phyloP scores from a whole-genome alignment of 441 rosid species.

The Adansonia rubrostipa region DNA sequence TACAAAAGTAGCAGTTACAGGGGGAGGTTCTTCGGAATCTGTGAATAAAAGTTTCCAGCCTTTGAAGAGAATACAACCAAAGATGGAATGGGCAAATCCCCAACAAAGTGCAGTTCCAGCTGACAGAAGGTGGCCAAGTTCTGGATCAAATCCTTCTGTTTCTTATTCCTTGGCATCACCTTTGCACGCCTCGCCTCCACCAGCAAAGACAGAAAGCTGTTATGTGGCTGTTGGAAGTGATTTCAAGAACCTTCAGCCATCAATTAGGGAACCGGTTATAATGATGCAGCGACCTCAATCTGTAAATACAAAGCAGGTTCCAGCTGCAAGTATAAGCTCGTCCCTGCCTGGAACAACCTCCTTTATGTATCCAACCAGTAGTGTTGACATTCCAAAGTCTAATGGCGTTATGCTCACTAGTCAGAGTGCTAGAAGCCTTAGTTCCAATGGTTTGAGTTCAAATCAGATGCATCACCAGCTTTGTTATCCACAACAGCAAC shows the following conservation, averaged over 20 bases:
- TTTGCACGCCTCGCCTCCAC: constrained; percentile 55
- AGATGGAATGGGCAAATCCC: constrained; percentile 72
- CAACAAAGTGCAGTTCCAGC: constrained; percentile 49
- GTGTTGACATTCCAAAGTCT: constrained; percentile 57
- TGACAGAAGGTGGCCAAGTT: constrained; percentile 64
- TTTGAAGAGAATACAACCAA: constrained; percentile 59
- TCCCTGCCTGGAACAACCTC: constrained; percentile 59
- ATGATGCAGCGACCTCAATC: constrained; percentile 80
- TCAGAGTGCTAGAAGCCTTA: constrained; percentile 54
- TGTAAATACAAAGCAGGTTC: constrained; percentile 51
- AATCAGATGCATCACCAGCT: constrained; percentile 63
- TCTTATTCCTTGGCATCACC: constrained; percentile 63
- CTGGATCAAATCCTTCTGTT: constrained; percentile 54
- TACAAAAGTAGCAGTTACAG: constrained; percentile 47
- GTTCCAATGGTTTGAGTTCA: constrained; percentile 45
- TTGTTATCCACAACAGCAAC: constrained; percentile 63
- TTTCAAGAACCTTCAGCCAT: constrained; percentile 52
- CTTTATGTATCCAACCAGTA: constrained; percentile 54
- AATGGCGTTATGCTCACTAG: constrained; percentile 56
- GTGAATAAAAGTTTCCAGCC: constrained; percentile 54
- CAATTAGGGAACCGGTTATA: constrained; percentile 62
- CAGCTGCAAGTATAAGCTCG: constrained; percentile 48
- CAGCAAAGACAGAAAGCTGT: constrained; percentile 55
- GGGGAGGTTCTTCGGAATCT: constrained; percentile 42
- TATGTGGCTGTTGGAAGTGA: constrained; percentile 54